Conservation (phyloP, 2,329 filamentous ascomycete genomes). For the Diaporthe helianthi region DNA sequence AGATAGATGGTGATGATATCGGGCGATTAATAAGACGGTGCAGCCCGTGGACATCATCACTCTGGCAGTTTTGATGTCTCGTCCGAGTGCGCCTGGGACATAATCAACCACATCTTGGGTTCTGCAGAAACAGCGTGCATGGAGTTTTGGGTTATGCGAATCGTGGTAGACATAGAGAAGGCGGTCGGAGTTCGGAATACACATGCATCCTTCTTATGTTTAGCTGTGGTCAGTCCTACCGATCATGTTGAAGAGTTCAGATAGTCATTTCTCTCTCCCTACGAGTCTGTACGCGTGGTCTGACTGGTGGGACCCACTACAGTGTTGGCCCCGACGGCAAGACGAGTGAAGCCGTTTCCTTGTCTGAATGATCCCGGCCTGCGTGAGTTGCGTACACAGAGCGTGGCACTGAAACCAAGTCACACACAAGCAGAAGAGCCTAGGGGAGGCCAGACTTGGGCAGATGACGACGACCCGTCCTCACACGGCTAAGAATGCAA, state of each 20-base stretch:
- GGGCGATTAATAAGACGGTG: neutral
- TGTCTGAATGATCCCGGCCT: neutral
- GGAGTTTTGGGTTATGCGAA: conserved; percentile 18
- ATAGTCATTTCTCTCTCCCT: neutral
- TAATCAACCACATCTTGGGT: conserved; percentile 5
- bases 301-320: conserved; percentile 2
- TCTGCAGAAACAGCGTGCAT: conserved; percentile 18
- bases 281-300: conserved; percentile 26
- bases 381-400: neutral
- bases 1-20: conserved; percentile 40
- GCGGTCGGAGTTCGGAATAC: conserved; percentile 18
- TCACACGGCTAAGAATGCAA: neutral
- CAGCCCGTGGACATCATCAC: conserved; percentile 12
- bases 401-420: neutral
- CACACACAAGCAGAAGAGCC: neutral
- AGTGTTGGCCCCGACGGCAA: neutral
- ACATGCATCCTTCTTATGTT: conserved; percentile 1
- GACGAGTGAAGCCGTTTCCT: conserved; percentile 2
- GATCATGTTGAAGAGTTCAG: neutral
- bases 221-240: neutral
- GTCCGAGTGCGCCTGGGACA: neutral
- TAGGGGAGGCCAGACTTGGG: neutral
- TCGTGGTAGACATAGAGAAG: conserved; percentile 5
- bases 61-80: conserved; percentile 21
- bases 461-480: conserved; percentile 16